Base-by-base conservation (phyloP, 345 rosid species). In the Luvunga scandens region DNA sequence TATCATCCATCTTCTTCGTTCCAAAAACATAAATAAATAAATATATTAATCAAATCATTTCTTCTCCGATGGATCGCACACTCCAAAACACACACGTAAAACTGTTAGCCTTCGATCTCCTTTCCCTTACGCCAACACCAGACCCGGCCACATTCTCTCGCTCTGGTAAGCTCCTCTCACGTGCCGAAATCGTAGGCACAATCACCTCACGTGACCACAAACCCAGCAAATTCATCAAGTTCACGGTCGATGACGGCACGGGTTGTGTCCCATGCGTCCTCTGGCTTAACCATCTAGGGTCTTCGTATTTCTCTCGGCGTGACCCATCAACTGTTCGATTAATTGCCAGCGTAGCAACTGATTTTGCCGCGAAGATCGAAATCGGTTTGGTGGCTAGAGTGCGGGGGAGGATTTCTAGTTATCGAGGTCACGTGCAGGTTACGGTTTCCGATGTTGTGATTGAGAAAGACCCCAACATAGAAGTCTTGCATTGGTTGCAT, bases 391-490 rank as follows among this genome's bases (percentile, higher is more conserved):
- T 92, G 4, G 88, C 85, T 22, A 85, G 98, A 59, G 93, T 93
- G 36, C 85, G 98, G 18, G 97, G 99, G 13, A 88, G 91, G 82
- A 82, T 95, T 30, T 75, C 85, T 24, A 78, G 79, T 42, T 91
- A 86, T 77, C 81, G 96, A 76, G 95, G 90, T 53, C 77, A 19
- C 59, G 78, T 90, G 73, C 98, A 91, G 93, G 83, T 93, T 68
- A 88, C 94, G 2, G 93, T 84, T 9, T 84, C 89, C 6, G 91
- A 86, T 73, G 88, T 86, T 66, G 90, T 85, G 42, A 68, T 80
- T 8, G 97, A 93, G 90, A 88, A 88, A 75, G 97, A 95, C 75
- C 98, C 97, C 1, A 93, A 93, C 75, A 84, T 80, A n/a, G 94
- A 95, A 87, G 84, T 90, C 63, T 81, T 95, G 79, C 94, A 93